Base-by-base conservation (phyloP, 768 basidiomycete species). In the Xerocomellus chrysenteron region DNA sequence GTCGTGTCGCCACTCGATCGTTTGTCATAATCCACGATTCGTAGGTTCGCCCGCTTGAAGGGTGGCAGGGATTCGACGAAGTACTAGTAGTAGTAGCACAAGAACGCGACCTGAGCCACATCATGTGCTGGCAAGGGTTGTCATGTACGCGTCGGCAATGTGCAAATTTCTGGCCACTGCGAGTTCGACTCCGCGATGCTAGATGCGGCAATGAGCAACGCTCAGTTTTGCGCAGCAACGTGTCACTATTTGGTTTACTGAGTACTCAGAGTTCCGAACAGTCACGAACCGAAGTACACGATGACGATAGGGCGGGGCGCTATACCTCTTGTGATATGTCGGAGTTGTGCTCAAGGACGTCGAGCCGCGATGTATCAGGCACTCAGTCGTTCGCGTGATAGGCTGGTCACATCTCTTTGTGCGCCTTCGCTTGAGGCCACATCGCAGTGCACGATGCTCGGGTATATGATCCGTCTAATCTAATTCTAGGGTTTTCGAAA, bases 381-480 rank as follows among this genome's bases (percentile, higher is more conserved):
- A 33, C 33, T 28, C 24, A 11, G 16, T 39, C 28, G 24, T 36
- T 44, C 26, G 49, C 41, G 42, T 24, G 14, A 36, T 33, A 14
- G 21, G 21, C 21, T 9, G 19, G 26, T 26, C 26, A 16, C 39
- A 41, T 21, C 28, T 36, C 19, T 46, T 24, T 26, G 12, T 13
- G 17, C 17, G 21, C 37, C 21, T 47, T 47, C 44, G 47, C 44
- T 36, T 61, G 9, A 5, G 16, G 28, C 12, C n/a, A 7, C 32
- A 47, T 19, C 16, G 10, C 30, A 21, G 4, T 13, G 5, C n/a
- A 17, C 2, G 21, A 21, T 19, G 8, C 17, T 39, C 16, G 39
- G 13, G 50, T 58, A 32, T 13, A n/a, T 33, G 16, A 32, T 50
- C 3, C 30, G 21, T 59, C 45, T 37, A 41, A 59, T 50, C 57